A percentile compares a stretch with the other conserved stretches of the same genome.
These are phyloP conservation scores for Xylaria sp. DNA, from an alignment of 2,329 filamentous ascomycete genomes.

Conservation along the genomic window DNA sequence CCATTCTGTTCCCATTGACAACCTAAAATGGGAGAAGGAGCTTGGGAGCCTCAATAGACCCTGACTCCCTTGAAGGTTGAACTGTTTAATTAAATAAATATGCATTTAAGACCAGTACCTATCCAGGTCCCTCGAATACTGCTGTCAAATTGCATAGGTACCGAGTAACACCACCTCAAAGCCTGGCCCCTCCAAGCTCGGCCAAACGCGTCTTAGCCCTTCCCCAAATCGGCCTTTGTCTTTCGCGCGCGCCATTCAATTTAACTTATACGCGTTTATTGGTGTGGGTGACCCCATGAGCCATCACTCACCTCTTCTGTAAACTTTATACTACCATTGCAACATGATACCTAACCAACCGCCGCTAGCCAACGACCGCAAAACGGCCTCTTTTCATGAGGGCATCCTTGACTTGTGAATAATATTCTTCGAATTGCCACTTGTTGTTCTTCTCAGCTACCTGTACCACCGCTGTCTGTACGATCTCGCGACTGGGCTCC, in stretches of 20 bases:
- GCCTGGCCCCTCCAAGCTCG: not conserved
- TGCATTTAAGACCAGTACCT: no score
- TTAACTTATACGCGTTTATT: slow-evolving; percentile 17
- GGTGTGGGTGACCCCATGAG: not conserved
- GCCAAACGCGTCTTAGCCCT: slow-evolving; percentile 15
- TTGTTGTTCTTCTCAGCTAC: not conserved
- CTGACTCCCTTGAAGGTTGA: no score
- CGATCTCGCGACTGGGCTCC: not conserved
- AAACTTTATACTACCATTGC: no score
- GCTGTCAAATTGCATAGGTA: no score
- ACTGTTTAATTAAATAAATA: not conserved
- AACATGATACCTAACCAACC: no score
- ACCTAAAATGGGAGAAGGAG: no score
- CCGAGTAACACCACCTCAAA: no score
- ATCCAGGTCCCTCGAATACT: no score
- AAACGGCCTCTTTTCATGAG: not conserved
- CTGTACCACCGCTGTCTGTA: not conserved
- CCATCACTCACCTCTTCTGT: slow-evolving; percentile 2
- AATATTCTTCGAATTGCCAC: not conserved
- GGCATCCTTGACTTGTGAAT: not conserved
- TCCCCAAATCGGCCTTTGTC: not conserved
- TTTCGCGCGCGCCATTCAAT: slow-evolving; percentile 12
- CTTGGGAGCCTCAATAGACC: no score
- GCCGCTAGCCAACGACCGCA: not conserved
- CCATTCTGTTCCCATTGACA: no score